A percentile compares a stretch with the other conserved stretches of the same genome.
phyloP scores from a whole-genome alignment of 345 rosid species.

The Orychophragmus violaceus region DNA sequence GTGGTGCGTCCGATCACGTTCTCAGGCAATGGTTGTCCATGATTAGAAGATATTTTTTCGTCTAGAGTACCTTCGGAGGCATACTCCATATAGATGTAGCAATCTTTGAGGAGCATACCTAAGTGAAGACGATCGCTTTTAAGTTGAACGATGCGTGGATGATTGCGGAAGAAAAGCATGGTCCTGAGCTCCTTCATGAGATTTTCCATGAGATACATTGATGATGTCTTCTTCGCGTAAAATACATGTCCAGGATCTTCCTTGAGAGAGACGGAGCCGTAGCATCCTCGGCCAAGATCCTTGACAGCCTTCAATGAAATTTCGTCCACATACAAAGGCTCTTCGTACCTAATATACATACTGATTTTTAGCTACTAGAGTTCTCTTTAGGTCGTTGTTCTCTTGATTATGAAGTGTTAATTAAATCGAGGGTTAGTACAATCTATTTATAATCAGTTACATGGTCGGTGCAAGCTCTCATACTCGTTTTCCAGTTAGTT shows the following conservation, averaged over 20 bases:
- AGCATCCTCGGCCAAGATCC: not conserved
- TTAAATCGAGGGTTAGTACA: too few species aligned
- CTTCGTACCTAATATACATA: not conserved
- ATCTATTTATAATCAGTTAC: too few species aligned
- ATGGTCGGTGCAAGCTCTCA: too few species aligned
- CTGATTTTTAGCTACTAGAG: not conserved
- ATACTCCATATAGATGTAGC: slow-evolving; percentile 13
- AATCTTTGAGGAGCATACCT: not conserved
- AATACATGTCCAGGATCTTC: not conserved
- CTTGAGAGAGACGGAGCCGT: not conserved
- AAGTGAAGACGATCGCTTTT: not conserved
- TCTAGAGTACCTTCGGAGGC: not conserved
- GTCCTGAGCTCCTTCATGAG: slow-evolving; percentile 7
- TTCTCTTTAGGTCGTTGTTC: too few species aligned
- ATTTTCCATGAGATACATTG: not conserved
- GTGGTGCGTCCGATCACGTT: not conserved
- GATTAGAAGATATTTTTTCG: not conserved
- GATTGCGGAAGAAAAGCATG: not conserved
- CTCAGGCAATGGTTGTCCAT: not conserved
- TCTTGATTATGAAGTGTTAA: too few species aligned
- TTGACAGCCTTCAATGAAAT: not conserved
- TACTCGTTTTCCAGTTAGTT: too few species aligned
- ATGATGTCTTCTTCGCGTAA: not conserved
- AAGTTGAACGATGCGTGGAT: not conserved
- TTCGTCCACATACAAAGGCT: not conserved